These are phyloP conservation scores for Fusarium phyllophilum DNA, from an alignment of 2,329 filamentous ascomycete genomes.

Conservation along the genomic window DNA sequence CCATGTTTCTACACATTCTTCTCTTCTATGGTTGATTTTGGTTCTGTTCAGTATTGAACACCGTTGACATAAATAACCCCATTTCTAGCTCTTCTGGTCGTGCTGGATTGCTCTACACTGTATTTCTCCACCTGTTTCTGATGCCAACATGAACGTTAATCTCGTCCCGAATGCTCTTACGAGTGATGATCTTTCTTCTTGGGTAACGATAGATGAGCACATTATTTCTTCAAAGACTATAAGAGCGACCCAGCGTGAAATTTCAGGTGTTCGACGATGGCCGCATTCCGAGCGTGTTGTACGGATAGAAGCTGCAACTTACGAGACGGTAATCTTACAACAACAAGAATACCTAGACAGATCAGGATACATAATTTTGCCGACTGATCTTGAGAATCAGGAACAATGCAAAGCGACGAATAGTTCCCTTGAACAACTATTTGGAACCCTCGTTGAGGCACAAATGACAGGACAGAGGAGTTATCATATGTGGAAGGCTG, in stretches of 20 bases:
- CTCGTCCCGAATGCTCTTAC: background rate
- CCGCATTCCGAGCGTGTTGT: background rate
- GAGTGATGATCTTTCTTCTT: background rate
- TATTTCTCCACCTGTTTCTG: background rate
- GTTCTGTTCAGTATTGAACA: background rate
- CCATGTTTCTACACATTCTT: no score
- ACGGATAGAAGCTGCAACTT: background rate
- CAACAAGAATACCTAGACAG: background rate
- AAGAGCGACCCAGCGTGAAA: rapidly evolving
- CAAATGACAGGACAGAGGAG: background rate
- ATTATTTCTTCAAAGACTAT: background rate
- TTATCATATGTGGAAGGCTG: background rate
- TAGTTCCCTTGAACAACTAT: background rate
- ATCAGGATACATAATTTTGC: background rate
- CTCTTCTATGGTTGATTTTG: background rate
- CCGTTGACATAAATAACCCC: background rate
- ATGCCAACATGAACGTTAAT: background rate
- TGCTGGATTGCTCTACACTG: background rate
- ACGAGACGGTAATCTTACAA: background rate
- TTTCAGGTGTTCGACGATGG: background rate
- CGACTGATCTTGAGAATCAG: background rate
- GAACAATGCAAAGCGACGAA: background rate
- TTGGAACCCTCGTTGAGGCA: background rate
- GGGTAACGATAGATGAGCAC: background rate
- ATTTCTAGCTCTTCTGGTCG: background rate